A percentile compares a stretch with the other conserved stretches of the same genome.
Conservation (phyloP, 1,284 basidiomycete genomes). For the Caloboletus inedulis region DNA sequence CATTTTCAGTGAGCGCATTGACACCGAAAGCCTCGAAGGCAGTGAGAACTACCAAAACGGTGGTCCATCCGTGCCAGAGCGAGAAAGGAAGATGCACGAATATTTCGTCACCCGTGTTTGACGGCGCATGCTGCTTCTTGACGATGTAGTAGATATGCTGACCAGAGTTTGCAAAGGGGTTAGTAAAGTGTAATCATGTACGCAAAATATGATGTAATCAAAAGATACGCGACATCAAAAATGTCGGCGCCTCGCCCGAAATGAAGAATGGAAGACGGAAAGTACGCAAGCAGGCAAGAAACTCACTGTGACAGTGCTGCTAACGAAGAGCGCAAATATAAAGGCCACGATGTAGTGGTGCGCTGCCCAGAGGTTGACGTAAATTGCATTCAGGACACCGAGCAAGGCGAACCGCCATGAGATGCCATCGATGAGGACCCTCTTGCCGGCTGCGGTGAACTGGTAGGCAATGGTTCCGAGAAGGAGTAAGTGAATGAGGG, state of each 20-base stretch:
- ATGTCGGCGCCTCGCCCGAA: conserved; percentile 1
- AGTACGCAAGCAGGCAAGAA: not conserved
- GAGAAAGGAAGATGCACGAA: conserved; percentile 88
- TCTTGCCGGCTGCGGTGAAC: conserved; percentile 80
- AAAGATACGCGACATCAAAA: conserved; percentile 2
- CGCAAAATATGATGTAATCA: conserved; percentile 4
- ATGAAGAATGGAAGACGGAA: conserved; percentile 12
- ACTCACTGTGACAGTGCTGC: conserved; percentile 70
- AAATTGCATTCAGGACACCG: conserved; percentile 80
- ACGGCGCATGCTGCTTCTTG: conserved; percentile 76
- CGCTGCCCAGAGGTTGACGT: conserved; percentile 76
- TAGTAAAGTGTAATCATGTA: conserved; percentile 11
- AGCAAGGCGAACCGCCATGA: conserved; percentile 88
- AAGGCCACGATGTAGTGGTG: conserved; percentile 80
- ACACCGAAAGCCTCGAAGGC: conserved; percentile 91
- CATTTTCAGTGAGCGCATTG: conserved; percentile 58
- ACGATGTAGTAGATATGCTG: conserved; percentile 90
- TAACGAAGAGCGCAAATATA: conserved; percentile 81
- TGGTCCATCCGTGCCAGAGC: conserved; percentile 93
- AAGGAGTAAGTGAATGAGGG: conserved; percentile 81
- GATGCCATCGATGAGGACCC: conserved; percentile 79
- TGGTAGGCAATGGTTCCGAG: conserved; percentile 89
- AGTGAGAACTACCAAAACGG: conserved; percentile 84
- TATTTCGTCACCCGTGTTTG: conserved; percentile 69
- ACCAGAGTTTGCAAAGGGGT: conserved; percentile 15